Base-by-base conservation (phyloP, 768 basidiomycete genomes). In the Cyclocybe aegerita region DNA sequence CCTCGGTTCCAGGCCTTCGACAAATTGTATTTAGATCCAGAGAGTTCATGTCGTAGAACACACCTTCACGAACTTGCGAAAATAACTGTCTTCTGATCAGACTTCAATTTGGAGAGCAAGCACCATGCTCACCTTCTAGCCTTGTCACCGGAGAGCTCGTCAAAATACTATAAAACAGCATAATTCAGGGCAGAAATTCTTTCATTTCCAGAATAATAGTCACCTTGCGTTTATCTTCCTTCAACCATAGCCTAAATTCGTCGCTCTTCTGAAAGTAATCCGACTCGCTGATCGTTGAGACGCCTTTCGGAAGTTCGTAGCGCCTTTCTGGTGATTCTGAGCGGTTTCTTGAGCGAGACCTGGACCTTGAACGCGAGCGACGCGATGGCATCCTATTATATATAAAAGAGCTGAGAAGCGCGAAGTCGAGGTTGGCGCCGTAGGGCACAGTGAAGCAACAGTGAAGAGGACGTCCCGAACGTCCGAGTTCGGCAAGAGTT, bases 1-100 rank as follows among this genome's bases (percentile, higher is more conserved):
- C 89, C 90, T 64, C 78, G 77, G 67, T 94, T 94, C 92, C 92
- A 94, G 17, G 82, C 83, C 80, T 90, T 60, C 34, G 14, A 23
- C 43, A 40, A 15, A 30, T 17, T 16, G 31, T 35, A 46, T 38
- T 41, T 36, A 36, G 31, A 44, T 46, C 48, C 33, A 53, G 36
- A 29, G 42, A 32, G 32, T 38, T 10, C 39, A 40, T 31, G 41
- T 32, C 30, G 40, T 42, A 41, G 50, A 29, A 35, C 7, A 57
- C 61, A 86, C 86, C 77, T 88, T 90, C 36, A 93, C 85, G 61
- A 98, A 97, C 70, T 94, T 96, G 60, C 87, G 85, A 65, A 98
- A 98, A 65, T 95, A 93, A 61, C 90, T 91, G 51, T 17, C 48
- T 52, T 62, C 58, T 44, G 60, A 64, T 74, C 52, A 71, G 67